These are phyloP conservation scores for Musa balbisiana DNA, from an alignment of 202 grass and related monocot genomes.

Conservation along the genomic window DNA sequence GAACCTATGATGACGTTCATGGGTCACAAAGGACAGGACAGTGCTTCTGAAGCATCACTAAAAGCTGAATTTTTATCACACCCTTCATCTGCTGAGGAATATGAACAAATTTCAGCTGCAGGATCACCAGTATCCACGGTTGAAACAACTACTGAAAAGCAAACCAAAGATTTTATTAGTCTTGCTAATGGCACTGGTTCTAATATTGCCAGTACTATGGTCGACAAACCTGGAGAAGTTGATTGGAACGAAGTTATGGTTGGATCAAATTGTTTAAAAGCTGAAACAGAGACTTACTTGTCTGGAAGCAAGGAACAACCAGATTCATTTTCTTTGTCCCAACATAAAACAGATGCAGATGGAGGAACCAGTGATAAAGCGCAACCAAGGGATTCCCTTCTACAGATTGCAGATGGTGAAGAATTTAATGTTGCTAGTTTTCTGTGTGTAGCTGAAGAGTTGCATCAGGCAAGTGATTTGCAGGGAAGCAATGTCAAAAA, in stretches of 20 bases:
- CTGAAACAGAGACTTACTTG: slow-evolving; percentile 30
- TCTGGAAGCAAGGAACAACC: slow-evolving; percentile 15
- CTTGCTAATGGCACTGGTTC: slow-evolving; percentile 14
- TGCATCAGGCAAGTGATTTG: slow-evolving; percentile 29
- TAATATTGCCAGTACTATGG: slow-evolving; percentile 19
- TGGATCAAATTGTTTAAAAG: slow-evolving; percentile 26
- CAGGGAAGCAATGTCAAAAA: slow-evolving; percentile 28
- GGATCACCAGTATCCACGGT: slow-evolving; percentile 22
- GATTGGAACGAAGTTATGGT: slow-evolving; percentile 23
- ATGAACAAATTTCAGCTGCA: slow-evolving; percentile 27
- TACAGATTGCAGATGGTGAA: slow-evolving; percentile 20
- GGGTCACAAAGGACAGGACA: slow-evolving; percentile 61
- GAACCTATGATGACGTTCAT: slow-evolving; percentile 92
- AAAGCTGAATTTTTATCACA: slow-evolving; percentile 27
- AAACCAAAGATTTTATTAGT: slow-evolving; percentile 29
- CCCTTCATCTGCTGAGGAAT: slow-evolving; percentile 33
- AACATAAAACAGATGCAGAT: slow-evolving; percentile 35
- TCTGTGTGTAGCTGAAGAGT: slow-evolving; percentile 26
- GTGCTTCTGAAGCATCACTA: slow-evolving; percentile 32
- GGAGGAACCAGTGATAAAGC: slow-evolving; percentile 1
- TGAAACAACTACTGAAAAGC: slow-evolving; percentile 25
- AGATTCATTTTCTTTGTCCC: slow-evolving; percentile 16
- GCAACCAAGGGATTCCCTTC: slow-evolving; percentile 24
- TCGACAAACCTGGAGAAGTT: slow-evolving; percentile 23
- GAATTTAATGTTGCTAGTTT: slow-evolving; percentile 25